phyloP scores from a whole-genome alignment of 208 protist genomes.

The Trypanosoma vivax region DNA sequence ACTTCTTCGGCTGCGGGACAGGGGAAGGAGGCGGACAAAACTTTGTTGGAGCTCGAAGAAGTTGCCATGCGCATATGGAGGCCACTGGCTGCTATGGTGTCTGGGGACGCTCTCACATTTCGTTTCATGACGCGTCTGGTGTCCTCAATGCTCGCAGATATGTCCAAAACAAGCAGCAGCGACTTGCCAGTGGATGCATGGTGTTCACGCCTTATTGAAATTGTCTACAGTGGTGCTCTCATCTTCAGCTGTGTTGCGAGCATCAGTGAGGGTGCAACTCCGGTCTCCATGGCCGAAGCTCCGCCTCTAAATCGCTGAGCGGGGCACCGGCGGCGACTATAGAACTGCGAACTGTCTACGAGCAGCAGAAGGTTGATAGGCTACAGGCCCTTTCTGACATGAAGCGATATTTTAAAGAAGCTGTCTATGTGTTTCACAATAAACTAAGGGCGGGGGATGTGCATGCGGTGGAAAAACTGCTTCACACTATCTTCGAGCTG shows the following conservation, averaged over 20 bases:
- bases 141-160: constrained; percentile 1
- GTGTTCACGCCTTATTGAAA: constrained; percentile 3
- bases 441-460: constrained; percentile 1
- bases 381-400: background rate
- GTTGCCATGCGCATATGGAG: constrained; percentile 2
- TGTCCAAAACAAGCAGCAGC: background rate
- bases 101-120: constrained; percentile 6
- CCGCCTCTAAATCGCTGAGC: too few species aligned
- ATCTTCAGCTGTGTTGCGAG: constrained; percentile 1
- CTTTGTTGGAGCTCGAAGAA: background rate
- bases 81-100: constrained; percentile 4
- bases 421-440: background rate
- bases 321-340: too few species aligned
- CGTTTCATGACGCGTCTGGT: constrained; percentile 14
- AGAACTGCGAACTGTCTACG: too few species aligned
- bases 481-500: constrained; percentile 5
- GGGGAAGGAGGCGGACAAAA: background rate
- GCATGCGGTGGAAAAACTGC: background rate
- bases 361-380: background rate
- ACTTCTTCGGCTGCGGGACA: too few species aligned
- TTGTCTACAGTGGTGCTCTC: constrained; percentile 15
- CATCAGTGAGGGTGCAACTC: background rate
- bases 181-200: background rate
- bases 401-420: constrained; percentile 7
- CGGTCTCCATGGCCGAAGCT: background rate